Percentiles rank a stretch among this genome's conserved stretches.
Evolutionary conservation across 306 rosid species (phyloP).

Genomic region (Cicer bijugum): DNA sequence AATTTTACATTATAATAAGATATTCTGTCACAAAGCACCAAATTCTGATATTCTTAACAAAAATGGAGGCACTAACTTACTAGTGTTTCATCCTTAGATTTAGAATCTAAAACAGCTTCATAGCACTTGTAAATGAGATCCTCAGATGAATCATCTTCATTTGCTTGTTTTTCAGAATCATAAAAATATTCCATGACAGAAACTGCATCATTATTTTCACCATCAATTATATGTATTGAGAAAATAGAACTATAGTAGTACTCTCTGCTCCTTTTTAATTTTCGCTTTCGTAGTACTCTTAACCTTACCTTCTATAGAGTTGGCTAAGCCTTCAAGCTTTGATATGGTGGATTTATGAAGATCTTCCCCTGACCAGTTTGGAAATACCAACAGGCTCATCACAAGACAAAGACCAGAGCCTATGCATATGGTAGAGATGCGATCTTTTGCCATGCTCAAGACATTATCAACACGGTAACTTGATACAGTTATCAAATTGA

Average conservation of each 20-base stretch:
- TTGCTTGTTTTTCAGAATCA: constrained; percentile 41
- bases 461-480: constrained; percentile 69
- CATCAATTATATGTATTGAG: constrained; percentile 23
- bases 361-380: constrained; percentile 95
- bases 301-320: constrained; percentile 71
- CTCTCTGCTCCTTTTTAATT: constrained; percentile 1
- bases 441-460: constrained; percentile 68
- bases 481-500: constrained; percentile 82
- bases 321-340: constrained; percentile 84
- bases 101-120: constrained; percentile 89
- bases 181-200: constrained; percentile 76
- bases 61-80: constrained; percentile 44
- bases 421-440: constrained; percentile 75
- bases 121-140: constrained; percentile 73
- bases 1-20: constrained; percentile 35
- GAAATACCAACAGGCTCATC: constrained; percentile 74
- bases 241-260: not conserved
- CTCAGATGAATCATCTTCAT: constrained; percentile 49
- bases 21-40: constrained; percentile 1
- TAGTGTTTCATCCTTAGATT: constrained; percentile 79
- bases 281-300: not conserved
- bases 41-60: constrained; percentile 15
- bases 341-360: constrained; percentile 71
- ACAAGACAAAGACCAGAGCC: constrained; percentile 80
- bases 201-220: constrained; percentile 54